These are phyloP conservation scores for Aspergillus sp. DNA, from an alignment of 2,329 filamentous ascomycete genomes.

Conservation along the genomic window DNA sequence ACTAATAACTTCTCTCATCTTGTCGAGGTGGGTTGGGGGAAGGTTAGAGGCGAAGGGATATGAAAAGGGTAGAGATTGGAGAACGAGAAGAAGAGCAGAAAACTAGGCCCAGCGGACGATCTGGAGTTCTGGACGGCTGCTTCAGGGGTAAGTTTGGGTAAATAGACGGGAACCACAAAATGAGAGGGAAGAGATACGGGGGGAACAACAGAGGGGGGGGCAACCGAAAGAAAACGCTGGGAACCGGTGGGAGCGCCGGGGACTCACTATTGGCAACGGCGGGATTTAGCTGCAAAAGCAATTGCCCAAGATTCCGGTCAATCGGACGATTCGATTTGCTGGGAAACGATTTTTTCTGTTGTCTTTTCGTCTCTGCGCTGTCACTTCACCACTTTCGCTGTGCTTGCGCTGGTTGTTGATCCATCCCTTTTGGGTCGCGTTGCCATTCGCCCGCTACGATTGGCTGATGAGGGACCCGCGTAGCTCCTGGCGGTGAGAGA, in stretches of 20 bases:
- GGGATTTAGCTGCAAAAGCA: constrained; percentile 13
- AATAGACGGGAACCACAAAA: constrained; percentile 20
- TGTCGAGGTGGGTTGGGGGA: constrained; percentile 44
- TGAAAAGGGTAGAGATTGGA: constrained; percentile 12
- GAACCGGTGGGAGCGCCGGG: constrained; percentile 18
- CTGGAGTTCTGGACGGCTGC: constrained; percentile 27
- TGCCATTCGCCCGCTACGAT: constrained; percentile 22
- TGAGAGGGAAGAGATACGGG: constrained; percentile 20
- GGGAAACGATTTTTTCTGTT: constrained; percentile 35
- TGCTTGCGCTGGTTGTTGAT: constrained; percentile 28
- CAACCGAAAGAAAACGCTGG: constrained; percentile 9
- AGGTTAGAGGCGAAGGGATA: constrained; percentile 18
- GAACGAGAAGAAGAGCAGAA: constrained; percentile 23
- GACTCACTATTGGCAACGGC: constrained; percentile 14
- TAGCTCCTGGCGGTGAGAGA: constrained; percentile 23
- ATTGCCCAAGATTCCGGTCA: constrained; percentile 16
- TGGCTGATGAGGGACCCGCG: constrained; percentile 20
- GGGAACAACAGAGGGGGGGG: constrained; percentile 8
- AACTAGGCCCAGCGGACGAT: constrained; percentile 28
- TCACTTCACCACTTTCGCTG: constrained; percentile 16
- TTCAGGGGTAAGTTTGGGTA: constrained; percentile 26
- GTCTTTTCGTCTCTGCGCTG: constrained; percentile 37
- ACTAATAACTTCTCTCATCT: constrained; percentile 99
- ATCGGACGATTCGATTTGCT: constrained; percentile 44
- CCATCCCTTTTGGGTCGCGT: constrained; percentile 39